phyloP scores from a whole-genome alignment of 129 eudicot genomes.

The Artemisia argyi region DNA sequence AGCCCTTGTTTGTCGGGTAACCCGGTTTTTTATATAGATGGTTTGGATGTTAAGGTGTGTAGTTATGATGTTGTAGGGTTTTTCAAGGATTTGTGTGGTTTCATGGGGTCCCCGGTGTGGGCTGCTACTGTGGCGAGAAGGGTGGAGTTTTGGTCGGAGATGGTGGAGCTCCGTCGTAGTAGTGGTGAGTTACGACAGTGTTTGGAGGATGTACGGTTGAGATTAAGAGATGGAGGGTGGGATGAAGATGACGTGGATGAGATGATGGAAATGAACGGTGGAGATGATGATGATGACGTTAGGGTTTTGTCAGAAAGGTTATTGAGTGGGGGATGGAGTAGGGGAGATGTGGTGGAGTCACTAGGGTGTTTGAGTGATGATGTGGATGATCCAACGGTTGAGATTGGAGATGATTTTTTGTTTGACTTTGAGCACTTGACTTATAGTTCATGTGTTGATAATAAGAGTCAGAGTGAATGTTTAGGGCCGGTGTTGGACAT shows the following conservation, averaged over 20 bases:
- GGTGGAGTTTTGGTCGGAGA: conserved; percentile 77
- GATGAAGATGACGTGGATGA: conserved; percentile 74
- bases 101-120: conserved; percentile 60
- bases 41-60: conserved; percentile 54
- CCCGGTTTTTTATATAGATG: conserved; percentile 64
- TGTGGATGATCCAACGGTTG: conserved; percentile 19
- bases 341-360: conserved; percentile 81
- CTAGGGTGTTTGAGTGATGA: conserved; percentile 42
- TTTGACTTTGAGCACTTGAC: conserved; percentile 37
- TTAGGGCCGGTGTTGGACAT: conserved; percentile 26
- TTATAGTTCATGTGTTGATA: conserved; percentile 15
- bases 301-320: conserved; percentile 49
- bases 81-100: conserved; percentile 35
- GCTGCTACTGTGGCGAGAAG: conserved; percentile 68
- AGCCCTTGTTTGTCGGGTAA: conserved; percentile 61
- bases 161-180: conserved; percentile 41
- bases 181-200: conserved; percentile 47
- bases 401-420: conserved; percentile 16
- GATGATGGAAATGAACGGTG: conserved; percentile 73
- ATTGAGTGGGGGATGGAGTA: conserved; percentile 83
- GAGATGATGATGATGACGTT: conserved; percentile 51
- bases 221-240: conserved; percentile 80
- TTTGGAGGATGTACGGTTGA: conserved; percentile 53
- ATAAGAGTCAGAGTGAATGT: conserved; percentile 11
- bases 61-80: conserved; percentile 71